Base-by-base conservation (phyloP, 148 eudicot species). In the Nyssa sinensis region DNA sequence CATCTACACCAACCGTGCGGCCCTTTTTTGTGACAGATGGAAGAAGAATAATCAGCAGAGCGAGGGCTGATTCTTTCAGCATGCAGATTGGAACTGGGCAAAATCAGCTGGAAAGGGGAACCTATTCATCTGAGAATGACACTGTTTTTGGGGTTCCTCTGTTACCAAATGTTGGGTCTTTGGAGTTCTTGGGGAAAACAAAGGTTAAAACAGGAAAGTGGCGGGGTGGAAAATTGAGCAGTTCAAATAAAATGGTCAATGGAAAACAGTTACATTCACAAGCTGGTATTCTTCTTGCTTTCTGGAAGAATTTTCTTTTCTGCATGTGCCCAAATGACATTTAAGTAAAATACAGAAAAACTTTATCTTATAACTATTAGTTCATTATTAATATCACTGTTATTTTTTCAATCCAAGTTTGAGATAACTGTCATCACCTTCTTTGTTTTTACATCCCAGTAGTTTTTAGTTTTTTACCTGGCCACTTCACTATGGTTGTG, bases 21-120 rank as follows among this genome's bases (percentile, higher is more conserved):
- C 97, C 91, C 23, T 85, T 92, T 82, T 28, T 86, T 78, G 93
- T 88, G 33, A 89, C 88, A 68, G 94, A 90, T 79, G 96, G 97
- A 64, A 89, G 82, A 66, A 84, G 74, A 74, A 84, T 90, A 47
- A 95, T 90, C 59, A 82, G 88, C 77, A 76, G 84, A 70, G 62
- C 78, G 23, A 75, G 82, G 70, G 72, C 28, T 59, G 79, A 83
- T 73, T 78, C 85, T 34, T 68, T 57, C 29, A 65, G 29, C 71
- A 44, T 66, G 32, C 82, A 33, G 28, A 53, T 37, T 69, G 80
- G 69, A 79, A 62, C 75, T 41, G 75, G 28, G 5, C 60, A 60
- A 32, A 53, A 59, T 60, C 76, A 79, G 82, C 24, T 68, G 70
- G 69, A 60, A 55, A 74, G 67, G 71, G 77, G 78, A 77, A 63